A percentile compares a stretch with the other conserved stretches of the same genome.
These are phyloP conservation scores for Rhizopus sp. DNA, from an alignment of 371 early-diverging fungal species.

Conservation along the genomic window DNA sequence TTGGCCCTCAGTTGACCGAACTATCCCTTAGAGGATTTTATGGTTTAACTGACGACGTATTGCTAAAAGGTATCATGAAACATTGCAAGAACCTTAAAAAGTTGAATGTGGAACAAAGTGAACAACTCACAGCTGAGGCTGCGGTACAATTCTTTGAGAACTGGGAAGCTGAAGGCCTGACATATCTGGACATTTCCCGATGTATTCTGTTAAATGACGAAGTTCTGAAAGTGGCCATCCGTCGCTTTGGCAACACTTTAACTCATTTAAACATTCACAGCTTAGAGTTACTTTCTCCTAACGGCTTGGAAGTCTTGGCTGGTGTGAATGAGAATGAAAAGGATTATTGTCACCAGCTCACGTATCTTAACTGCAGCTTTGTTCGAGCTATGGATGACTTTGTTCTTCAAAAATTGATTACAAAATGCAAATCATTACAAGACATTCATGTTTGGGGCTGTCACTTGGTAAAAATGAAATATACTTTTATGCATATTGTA, in stretches of 20 bases:
- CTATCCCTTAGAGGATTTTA: constrained; percentile 60
- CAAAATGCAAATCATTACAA: constrained; percentile 44
- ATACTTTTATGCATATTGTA: background rate
- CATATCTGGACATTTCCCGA: constrained; percentile 53
- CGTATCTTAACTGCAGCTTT: constrained; percentile 70
- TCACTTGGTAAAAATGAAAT: constrained; percentile 32
- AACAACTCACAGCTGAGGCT: constrained; percentile 60
- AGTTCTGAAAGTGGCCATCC: constrained; percentile 57
- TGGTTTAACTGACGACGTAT: constrained; percentile 52
- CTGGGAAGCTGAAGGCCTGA: constrained; percentile 53
- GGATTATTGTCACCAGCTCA: constrained; percentile 39
- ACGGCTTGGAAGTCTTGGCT: constrained; percentile 54
- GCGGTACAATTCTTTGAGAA: constrained; percentile 56
- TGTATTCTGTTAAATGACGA: constrained; percentile 60
- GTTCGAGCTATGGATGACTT: constrained; percentile 74
- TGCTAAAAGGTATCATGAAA: constrained; percentile 57
- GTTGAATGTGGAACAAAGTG: constrained; percentile 60
- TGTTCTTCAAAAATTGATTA: constrained; percentile 57
- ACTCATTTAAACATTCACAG: constrained; percentile 66
- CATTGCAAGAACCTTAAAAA: constrained; percentile 54
- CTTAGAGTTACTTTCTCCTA: constrained; percentile 66
- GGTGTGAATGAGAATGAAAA: constrained; percentile 19
- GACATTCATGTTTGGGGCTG: constrained; percentile 75
- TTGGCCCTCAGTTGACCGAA: constrained; percentile 39
- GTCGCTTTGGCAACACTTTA: constrained; percentile 61